These are phyloP conservation scores for Kalmanozyma brasiliensis DNA, from an alignment of 1,284 basidiomycete genomes.

Conservation along the genomic window DNA sequence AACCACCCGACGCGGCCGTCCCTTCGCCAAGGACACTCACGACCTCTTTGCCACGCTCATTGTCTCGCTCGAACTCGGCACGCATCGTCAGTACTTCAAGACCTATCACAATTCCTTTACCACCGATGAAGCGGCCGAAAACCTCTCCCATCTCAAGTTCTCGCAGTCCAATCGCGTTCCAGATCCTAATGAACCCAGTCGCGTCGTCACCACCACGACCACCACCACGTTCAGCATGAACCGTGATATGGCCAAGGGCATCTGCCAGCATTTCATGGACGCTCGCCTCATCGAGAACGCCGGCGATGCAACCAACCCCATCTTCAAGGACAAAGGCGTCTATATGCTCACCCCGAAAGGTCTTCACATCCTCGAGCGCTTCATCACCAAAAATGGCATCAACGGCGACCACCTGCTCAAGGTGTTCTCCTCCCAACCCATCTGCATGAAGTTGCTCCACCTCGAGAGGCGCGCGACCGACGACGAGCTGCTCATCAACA, in stretches of 20 bases:
- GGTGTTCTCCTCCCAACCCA: constrained; percentile 91
- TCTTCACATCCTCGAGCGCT: constrained; percentile 95
- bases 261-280: constrained; percentile 99
- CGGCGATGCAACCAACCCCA: constrained; percentile 82
- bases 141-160: constrained; percentile 95
- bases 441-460: constrained; percentile 97
- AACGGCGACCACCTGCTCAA: constrained; percentile 85
- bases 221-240: constrained; percentile 99
- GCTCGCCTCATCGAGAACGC: constrained; percentile 97
- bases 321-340: constrained; percentile 97
- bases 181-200: constrained; percentile 94
- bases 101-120: constrained; percentile 94
- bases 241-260: constrained; percentile 97
- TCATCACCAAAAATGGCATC: constrained; percentile 99
- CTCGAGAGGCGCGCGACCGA: constrained; percentile 90
- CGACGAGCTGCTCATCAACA: constrained; percentile 96
- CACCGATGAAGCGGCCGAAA: constrained; percentile 93
- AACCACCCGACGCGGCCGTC: constrained; percentile 58
- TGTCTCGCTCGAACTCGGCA: constrained; percentile 87
- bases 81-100: constrained; percentile 95
- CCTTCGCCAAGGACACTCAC: constrained; percentile 80
- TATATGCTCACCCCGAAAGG: constrained; percentile 97
- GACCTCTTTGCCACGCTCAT: constrained; percentile 97
- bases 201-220: constrained; percentile 97
- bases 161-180: constrained; percentile 97